These are phyloP conservation scores for Torrubiellomyces zombiae DNA, from an alignment of 2,329 filamentous ascomycete genomes.

Conservation along the genomic window DNA sequence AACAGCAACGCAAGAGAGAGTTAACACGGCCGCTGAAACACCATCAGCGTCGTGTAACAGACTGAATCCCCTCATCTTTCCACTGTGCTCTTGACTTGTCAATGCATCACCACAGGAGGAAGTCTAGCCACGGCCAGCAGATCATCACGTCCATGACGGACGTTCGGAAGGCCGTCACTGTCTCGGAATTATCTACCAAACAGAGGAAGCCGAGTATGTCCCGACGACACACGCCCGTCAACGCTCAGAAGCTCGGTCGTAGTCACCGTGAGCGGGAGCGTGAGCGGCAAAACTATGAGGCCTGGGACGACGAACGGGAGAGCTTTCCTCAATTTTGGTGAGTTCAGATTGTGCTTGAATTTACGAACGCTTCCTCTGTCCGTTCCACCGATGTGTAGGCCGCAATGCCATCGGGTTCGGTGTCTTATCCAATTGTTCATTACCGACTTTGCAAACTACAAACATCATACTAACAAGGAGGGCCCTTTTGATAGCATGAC, in stretches of 20 bases:
- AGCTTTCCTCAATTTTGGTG: slow-evolving; percentile 52
- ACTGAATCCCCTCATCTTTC: slow-evolving; percentile 4
- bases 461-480: slow-evolving; percentile 4
- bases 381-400: too few species aligned
- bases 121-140: slow-evolving; percentile 35
- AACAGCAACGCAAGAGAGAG: too few species aligned
- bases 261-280: slow-evolving; percentile 33
- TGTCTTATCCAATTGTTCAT: too few species aligned
- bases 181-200: slow-evolving; percentile 25
- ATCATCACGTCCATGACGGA: slow-evolving; percentile 40
- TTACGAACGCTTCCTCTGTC: too few species aligned
- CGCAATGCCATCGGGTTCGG: too few species aligned
- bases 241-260: slow-evolving; percentile 31
- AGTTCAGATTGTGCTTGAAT: too few species aligned
- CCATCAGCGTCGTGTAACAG: too few species aligned
- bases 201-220: slow-evolving; percentile 30
- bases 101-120: slow-evolving; percentile 42
- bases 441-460: too few species aligned
- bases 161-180: slow-evolving; percentile 31
- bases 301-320: slow-evolving; percentile 41
- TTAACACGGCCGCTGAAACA: too few species aligned
- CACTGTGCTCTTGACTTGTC: background rate
- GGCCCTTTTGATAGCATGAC: slow-evolving; percentile 33
- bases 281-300: slow-evolving; percentile 26
- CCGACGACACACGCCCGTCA: slow-evolving; percentile 23